Evolutionary conservation across 331 rosid genomes (phyloP).

Genomic region (Malus hybrid): DNA sequence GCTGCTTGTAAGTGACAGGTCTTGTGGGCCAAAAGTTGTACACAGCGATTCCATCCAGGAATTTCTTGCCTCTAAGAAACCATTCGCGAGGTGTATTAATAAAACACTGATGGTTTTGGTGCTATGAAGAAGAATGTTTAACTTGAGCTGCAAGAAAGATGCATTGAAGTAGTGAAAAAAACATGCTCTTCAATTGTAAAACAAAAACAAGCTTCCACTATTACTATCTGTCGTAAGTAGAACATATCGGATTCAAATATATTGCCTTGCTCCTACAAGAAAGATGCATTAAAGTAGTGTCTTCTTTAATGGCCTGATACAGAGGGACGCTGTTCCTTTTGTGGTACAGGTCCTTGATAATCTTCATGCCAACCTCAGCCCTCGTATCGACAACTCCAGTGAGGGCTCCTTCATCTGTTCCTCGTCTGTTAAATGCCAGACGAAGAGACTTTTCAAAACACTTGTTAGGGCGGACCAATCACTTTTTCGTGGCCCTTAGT

Average conservation of each 20-base stretch:
- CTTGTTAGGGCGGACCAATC: conserved; percentile 44
- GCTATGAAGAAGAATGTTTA: background rate
- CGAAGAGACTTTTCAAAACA: conserved; percentile 52
- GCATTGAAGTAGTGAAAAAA: background rate
- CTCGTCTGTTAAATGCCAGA: conserved; percentile 41
- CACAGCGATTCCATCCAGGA: background rate
- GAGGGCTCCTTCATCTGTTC: conserved; percentile 67
- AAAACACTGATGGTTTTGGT: too few species aligned
- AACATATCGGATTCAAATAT: too few species aligned
- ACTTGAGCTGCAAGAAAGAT: background rate
- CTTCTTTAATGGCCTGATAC: conserved; percentile 44
- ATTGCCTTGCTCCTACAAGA: too few species aligned
- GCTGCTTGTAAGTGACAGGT: background rate
- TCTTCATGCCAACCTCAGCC: conserved; percentile 51
- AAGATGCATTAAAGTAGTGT: conserved; percentile 7
- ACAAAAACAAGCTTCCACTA: too few species aligned
- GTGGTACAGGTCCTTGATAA: conserved; percentile 43
- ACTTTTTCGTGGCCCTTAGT: conserved; percentile 46
- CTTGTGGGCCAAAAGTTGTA: background rate
- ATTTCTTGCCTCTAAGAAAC: background rate
- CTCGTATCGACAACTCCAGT: conserved; percentile 59
- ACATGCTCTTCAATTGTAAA: background rate
- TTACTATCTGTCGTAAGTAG: too few species aligned
- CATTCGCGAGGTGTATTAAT: background rate
- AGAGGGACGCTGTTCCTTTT: conserved; percentile 58